Evolutionary conservation across 495 filamentous ascomycete species (phyloP).

Genomic region (Penicillium goetzii): DNA sequence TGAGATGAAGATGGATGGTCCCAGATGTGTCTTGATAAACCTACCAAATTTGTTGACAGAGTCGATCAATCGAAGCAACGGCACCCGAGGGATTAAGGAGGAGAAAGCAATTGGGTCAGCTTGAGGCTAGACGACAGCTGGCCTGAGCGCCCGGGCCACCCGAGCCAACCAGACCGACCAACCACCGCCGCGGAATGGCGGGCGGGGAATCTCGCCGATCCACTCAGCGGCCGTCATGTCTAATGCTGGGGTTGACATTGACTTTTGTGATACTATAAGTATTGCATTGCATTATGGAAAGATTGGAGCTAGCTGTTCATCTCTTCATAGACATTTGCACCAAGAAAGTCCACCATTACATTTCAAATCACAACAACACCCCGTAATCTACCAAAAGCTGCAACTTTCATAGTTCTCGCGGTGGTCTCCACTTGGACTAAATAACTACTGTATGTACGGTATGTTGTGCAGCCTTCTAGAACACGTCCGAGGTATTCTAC

Average conservation of each 20-base stretch:
- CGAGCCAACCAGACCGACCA: conserved; percentile 18
- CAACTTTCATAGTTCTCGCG: neutral
- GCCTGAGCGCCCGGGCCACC: conserved; percentile 34
- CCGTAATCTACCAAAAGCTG: neutral
- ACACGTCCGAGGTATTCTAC: neutral
- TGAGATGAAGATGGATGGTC: conserved; percentile 5
- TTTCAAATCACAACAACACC: neutral
- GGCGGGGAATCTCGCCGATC: conserved; percentile 6
- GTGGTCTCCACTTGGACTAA: conserved; percentile 4
- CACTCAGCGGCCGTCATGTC: neutral
- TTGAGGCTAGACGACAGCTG: conserved; percentile 28
- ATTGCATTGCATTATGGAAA: neutral
- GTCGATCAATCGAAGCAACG: conserved; percentile 14
- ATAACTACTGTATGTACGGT: too few species aligned
- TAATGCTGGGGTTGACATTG: neutral
- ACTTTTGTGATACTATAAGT: neutral
- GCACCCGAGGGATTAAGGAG: conserved; percentile 21
- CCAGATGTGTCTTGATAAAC: conserved; percentile 4
- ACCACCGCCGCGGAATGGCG: neutral
- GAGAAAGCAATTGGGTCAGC: conserved; percentile 8
- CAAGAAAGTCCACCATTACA: neutral
- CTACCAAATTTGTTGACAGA: conserved; percentile 14
- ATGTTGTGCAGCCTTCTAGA: conserved; percentile 16
- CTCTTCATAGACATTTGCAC: neutral
- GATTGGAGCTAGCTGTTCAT: neutral